Evolutionary conservation across 345 rosid species (phyloP), one percentile per base, ranked within the genome.

Genomic region (Aquilaria yunnanensis): DNA sequence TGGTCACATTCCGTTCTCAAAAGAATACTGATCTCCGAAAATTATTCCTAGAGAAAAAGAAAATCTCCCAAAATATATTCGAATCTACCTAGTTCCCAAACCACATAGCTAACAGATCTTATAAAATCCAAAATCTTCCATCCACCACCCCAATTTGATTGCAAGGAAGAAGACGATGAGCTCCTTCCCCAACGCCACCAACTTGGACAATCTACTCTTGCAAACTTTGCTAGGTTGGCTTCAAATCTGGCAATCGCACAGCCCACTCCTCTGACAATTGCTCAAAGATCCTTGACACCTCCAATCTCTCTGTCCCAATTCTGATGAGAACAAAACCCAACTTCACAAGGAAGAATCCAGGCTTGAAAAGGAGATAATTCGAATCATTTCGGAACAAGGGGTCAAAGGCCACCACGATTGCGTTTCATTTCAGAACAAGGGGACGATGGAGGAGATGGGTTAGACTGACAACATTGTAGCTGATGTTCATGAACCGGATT

Each of bases 331-430:
- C 51, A 58, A 65, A n/a, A 61, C 79, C 32, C 80, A 72, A 37
- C 91, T 91, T 57, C 75, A 83, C 29, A 78, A 75, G 53, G 97
- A 88, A 70, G 97, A 91, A 70, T 70, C 93, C 48, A 81, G 71
- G 76, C 84, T 91, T 43, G 97, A 91, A 74, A 86, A 81, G 72
- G 89, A 91, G 65, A 86, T 88, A 30, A 70, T 91, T 78, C 80
- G 82, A 56, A 65, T 84, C 54, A 81, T 91, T 77, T 91, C 97
- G 2, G 93, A 96, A 3, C 89, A 91, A 64, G 96, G 89, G 0
- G 73, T 91, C 62, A 84, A 88, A 41, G 97, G 88, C 50, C 97
- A 88, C 75, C 88, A 88, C 62, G 80, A 88, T 51, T 91, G 97
- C 62, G 83, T 91, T 34, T 96, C 93, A 72, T 91, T 64, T 67